These are phyloP conservation scores for Carpediemonas membranifera DNA, from an alignment of 78 protist genomes.

Conservation along the genomic window DNA sequence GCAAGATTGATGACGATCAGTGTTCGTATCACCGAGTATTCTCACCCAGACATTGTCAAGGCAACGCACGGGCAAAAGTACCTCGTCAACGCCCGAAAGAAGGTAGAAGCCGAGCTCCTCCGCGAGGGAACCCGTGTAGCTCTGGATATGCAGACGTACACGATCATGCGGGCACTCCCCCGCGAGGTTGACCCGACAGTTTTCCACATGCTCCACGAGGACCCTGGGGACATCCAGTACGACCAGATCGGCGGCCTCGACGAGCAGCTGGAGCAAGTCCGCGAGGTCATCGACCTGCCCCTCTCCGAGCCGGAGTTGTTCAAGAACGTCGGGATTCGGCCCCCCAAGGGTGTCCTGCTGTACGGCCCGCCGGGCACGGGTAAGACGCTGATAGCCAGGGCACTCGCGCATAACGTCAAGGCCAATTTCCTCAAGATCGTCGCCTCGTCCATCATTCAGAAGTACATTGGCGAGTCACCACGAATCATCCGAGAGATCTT, in stretches of 20 bases:
- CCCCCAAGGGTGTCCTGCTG: slow-evolving; percentile 50
- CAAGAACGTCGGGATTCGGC: slow-evolving; percentile 82
- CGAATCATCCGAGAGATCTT: slow-evolving; percentile 98
- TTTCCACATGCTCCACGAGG: slow-evolving; percentile 86
- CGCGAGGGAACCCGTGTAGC: slow-evolving; percentile 76
- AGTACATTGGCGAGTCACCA: slow-evolving; percentile 98
- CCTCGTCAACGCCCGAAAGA: slow-evolving; percentile 79
- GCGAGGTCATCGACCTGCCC: slow-evolving; percentile 97
- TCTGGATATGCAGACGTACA: slow-evolving; percentile 96
- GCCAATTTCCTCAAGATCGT: slow-evolving; percentile 93
- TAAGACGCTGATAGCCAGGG: slow-evolving; percentile 95
- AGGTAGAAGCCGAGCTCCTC: slow-evolving; percentile 63
- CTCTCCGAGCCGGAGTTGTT: slow-evolving; percentile 94
- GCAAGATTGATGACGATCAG: slow-evolving; percentile 83
- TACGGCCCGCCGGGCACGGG: slow-evolving; percentile 84
- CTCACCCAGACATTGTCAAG: slow-evolving; percentile 64
- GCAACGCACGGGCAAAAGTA: slow-evolving; percentile 96
- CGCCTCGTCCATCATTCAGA: slow-evolving; percentile 92
- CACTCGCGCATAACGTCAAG: slow-evolving; percentile 84
- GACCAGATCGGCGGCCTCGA: slow-evolving; percentile 80
- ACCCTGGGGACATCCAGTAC: slow-evolving; percentile 62
- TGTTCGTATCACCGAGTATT: slow-evolving; percentile 13
- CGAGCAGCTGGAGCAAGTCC: slow-evolving; percentile 86
- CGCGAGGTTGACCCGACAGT: slow-evolving; percentile 96
- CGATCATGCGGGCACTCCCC: slow-evolving; percentile 91